These are phyloP conservation scores for Globisporangium emineosum DNA, from an alignment of 352 stramenopile species.

Conservation along the genomic window DNA sequence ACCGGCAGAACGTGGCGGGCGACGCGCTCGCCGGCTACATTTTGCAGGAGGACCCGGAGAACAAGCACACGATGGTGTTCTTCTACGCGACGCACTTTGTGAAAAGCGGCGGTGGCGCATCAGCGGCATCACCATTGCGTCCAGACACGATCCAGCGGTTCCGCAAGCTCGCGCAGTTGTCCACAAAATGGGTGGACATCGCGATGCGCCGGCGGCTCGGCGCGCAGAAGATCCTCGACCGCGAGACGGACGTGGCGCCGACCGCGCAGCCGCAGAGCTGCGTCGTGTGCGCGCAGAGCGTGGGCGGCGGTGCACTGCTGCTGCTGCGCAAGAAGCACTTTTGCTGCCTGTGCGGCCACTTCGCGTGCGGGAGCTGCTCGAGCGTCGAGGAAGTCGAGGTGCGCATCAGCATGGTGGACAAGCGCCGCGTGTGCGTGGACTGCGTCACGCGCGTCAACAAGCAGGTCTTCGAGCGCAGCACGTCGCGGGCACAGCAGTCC, in stretches of 20 bases:
- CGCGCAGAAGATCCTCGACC: conserved; percentile 14
- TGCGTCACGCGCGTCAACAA: conserved; percentile 30
- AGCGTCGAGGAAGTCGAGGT: conserved; percentile 35
- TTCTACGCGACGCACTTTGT: conserved; percentile 19
- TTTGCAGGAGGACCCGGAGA: conserved; percentile 19
- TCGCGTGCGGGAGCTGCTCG: conserved; percentile 36
- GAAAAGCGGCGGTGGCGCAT: background rate
- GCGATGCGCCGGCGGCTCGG: conserved; percentile 22
- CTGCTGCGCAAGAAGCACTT: conserved; percentile 23
- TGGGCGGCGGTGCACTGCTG: conserved; percentile 9
- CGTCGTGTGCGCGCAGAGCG: conserved; percentile 6
- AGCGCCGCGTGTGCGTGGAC: conserved; percentile 35
- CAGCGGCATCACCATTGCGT: conserved; percentile 4
- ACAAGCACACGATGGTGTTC: conserved; percentile 19
- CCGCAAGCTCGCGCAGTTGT: conserved; percentile 8
- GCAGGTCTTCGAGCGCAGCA: conserved; percentile 25
- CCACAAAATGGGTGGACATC: conserved; percentile 18
- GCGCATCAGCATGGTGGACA: conserved; percentile 37
- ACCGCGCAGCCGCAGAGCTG: conserved; percentile 10
- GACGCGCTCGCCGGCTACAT: conserved; percentile 20
- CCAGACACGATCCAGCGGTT: conserved; percentile 16
- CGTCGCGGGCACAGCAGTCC: background rate
- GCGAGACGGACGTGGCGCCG: background rate
- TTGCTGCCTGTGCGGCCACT: conserved; percentile 37
- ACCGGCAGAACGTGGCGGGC: conserved; percentile 8